These are phyloP conservation scores for Ceriops zippeliana DNA, from an alignment of 345 rosid species.

Conservation along the genomic window DNA sequence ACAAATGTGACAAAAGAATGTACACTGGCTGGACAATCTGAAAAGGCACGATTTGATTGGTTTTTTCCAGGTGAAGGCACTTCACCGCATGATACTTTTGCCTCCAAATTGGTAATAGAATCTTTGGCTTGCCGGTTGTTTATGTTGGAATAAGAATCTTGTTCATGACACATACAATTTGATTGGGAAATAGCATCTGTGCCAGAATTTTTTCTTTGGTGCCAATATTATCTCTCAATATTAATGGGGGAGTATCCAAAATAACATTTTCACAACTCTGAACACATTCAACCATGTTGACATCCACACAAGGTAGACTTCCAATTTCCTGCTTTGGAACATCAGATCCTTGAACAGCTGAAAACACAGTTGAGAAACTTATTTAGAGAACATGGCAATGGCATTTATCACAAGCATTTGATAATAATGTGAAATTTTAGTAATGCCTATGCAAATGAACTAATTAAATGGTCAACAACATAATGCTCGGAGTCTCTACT, in stretches of 20 bases:
- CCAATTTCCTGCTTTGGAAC: slow-evolving; percentile 27
- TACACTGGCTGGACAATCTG: slow-evolving; percentile 58
- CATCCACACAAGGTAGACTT: slow-evolving; percentile 33
- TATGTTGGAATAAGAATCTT: slow-evolving; percentile 20
- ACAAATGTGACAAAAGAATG: slow-evolving; percentile 17
- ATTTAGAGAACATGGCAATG: neutral
- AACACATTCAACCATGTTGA: slow-evolving; percentile 34
- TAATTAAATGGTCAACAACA: neutral
- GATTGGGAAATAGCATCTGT: slow-evolving; percentile 22
- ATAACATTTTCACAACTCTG: slow-evolving; percentile 29
- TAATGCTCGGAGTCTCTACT: neutral
- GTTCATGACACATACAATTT: slow-evolving; percentile 30
- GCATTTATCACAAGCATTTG: neutral
- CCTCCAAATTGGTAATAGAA: slow-evolving; percentile 30
- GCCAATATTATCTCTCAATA: slow-evolving; percentile 19
- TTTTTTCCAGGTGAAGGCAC: slow-evolving; percentile 38
- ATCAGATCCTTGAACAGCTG: slow-evolving; percentile 42
- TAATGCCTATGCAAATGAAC: neutral
- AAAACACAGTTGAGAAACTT: slow-evolving; percentile 12
- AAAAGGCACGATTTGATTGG: slow-evolving; percentile 31
- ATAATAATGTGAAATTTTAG: neutral
- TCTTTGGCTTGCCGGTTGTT: slow-evolving; percentile 31
- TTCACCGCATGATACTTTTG: slow-evolving; percentile 32
- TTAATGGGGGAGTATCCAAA: slow-evolving; percentile 1
- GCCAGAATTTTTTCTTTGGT: slow-evolving; percentile 26